Percentiles rank a stretch among this genome's conserved stretches.
These are phyloP conservation scores for Pythium sukuiense DNA, from an alignment of 352 stramenopile genomes.

Conservation along the genomic window DNA sequence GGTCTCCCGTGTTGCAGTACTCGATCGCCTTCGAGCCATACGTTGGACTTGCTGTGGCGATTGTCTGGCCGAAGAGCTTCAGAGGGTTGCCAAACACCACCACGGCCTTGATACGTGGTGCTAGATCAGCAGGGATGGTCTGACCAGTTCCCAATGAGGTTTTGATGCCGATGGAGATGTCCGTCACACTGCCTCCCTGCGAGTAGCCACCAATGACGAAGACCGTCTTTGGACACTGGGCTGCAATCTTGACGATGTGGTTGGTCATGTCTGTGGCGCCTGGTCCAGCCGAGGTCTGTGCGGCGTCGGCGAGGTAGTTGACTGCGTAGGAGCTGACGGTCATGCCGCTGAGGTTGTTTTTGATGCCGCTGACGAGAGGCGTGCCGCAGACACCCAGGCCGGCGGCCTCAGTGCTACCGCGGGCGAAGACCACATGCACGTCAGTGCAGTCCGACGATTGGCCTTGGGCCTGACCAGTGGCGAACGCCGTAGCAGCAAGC, in stretches of 20 bases:
- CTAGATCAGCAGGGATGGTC: conserved; percentile 22
- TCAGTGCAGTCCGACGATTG: not conserved
- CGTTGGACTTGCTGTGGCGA: not conserved
- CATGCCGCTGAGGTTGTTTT: conserved; percentile 24
- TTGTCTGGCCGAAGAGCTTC: not conserved
- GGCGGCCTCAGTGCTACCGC: conserved; percentile 31
- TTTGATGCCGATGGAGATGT: conserved; percentile 34
- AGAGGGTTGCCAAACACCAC: conserved; percentile 26
- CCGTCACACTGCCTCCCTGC: conserved; percentile 22
- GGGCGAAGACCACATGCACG: conserved; percentile 2
- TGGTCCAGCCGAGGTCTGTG: conserved; percentile 26
- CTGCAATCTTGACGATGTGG: conserved; percentile 27
- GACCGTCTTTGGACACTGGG: conserved; percentile 29
- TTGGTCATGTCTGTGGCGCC: conserved; percentile 38
- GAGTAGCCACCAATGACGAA: conserved; percentile 21
- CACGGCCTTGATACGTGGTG: conserved; percentile 32
- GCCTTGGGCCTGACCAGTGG: not conserved
- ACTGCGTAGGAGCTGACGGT: conserved; percentile 36
- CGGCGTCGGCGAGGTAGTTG: conserved; percentile 24
- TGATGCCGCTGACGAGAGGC: conserved; percentile 31
- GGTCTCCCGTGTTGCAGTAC: conserved; percentile 19
- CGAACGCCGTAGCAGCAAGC: not conserved
- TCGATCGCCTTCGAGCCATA: conserved; percentile 17
- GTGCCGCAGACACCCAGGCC: conserved; percentile 29
- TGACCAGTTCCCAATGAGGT: conserved; percentile 23